Evolutionary conservation across 805 yeast species (phyloP).

Genomic region (Kodamaea sagamina): DNA sequence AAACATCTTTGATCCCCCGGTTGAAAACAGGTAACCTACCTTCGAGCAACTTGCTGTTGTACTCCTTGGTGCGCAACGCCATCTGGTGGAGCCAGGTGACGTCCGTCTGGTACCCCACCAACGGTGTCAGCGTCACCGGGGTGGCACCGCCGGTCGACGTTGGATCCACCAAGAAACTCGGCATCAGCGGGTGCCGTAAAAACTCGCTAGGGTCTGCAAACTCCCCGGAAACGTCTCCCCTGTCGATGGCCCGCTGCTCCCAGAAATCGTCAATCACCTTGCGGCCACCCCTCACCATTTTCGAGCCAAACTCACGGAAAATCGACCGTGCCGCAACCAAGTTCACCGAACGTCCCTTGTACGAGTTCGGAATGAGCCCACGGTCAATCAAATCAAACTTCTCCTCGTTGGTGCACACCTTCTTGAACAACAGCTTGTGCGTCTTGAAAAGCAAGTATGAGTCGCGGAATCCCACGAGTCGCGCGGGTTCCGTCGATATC

Average conservation of each 20-base stretch:
- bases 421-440: slow-evolving; percentile 73
- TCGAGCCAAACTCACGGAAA: slow-evolving; percentile 89
- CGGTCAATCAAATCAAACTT: slow-evolving; percentile 81
- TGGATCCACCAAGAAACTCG: slow-evolving; percentile 16
- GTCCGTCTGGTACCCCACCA: slow-evolving; percentile 50
- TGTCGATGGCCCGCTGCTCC: slow-evolving; percentile 58
- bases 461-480: slow-evolving; percentile 92
- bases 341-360: slow-evolving; percentile 86
- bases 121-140: slow-evolving; percentile 44
- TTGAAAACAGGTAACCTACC: slow-evolving; percentile 56
- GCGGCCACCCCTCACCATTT: slow-evolving; percentile 75
- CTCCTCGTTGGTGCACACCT: slow-evolving; percentile 71
- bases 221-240: slow-evolving; percentile 71
- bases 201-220: slow-evolving; percentile 66
- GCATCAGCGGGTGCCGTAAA: slow-evolving; percentile 22
- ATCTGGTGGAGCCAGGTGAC: slow-evolving; percentile 85
- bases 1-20: slow-evolving; percentile 73
- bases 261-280: slow-evolving; percentile 87
- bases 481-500: slow-evolving; percentile 95
- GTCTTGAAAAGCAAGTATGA: slow-evolving; percentile 87
- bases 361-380: slow-evolving; percentile 82
- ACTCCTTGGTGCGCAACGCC: slow-evolving; percentile 73
- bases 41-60: slow-evolving; percentile 61
- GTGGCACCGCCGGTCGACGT: slow-evolving; percentile 24
- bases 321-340: slow-evolving; percentile 88